Percentiles rank a stretch among this genome's conserved stretches.
Evolutionary conservation across 2,329 filamentous ascomycete species (phyloP).

Genomic region (Laburnicola sp.): DNA sequence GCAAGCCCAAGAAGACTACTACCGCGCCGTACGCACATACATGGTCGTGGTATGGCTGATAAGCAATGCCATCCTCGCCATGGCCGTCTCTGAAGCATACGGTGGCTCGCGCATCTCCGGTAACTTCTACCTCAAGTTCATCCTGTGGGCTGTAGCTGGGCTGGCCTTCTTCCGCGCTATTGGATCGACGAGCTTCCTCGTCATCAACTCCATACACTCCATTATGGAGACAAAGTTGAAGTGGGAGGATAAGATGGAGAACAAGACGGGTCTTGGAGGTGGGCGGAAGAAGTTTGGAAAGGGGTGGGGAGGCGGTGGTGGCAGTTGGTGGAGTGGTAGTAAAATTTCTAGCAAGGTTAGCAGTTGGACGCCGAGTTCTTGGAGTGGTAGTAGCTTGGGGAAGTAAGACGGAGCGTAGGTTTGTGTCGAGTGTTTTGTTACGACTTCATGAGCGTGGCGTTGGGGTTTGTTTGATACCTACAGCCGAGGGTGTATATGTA

Average conservation of each 20-base stretch:
- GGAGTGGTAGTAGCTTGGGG: conserved; percentile 34
- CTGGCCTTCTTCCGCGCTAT: conserved; percentile 87
- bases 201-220: conserved; percentile 82
- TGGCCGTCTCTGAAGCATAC: conserved; percentile 90
- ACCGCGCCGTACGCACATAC: conserved; percentile 94
- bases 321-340: conserved; percentile 45
- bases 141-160: conserved; percentile 86
- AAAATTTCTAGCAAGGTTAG: conserved; percentile 45
- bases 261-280: conserved; percentile 33
- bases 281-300: conserved; percentile 35
- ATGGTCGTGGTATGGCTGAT: conserved; percentile 97
- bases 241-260: conserved; percentile 45
- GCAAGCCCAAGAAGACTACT: conserved; percentile 97
- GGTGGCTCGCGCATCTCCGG: conserved; percentile 68
- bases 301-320: conserved; percentile 34
- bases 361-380: conserved; percentile 37
- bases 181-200: conserved; percentile 76
- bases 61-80: conserved; percentile 86
- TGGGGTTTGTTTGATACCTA: conserved; percentile 3
- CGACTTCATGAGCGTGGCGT: conserved; percentile 1
- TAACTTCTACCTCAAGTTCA: conserved; percentile 90
- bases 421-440: not conserved
- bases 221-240: conserved; percentile 84
- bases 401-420: not conserved
- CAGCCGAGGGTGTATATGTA: not conserved